Percentiles rank a stretch among this genome's conserved stretches.
Conservation (phyloP, 2,329 filamentous ascomycete genomes). For the Penicillium fuscoglaucum region DNA sequence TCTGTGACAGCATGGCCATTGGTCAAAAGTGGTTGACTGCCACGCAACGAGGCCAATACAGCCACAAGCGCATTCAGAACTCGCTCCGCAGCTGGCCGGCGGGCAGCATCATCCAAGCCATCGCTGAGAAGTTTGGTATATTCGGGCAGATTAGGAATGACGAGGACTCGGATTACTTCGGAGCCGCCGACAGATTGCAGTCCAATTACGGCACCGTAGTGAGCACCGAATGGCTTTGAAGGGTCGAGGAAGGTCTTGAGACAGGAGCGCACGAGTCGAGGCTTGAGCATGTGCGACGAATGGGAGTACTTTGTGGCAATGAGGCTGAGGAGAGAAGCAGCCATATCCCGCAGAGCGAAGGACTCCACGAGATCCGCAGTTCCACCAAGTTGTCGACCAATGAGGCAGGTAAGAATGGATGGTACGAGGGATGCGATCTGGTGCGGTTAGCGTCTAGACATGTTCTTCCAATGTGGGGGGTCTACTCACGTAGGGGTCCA, state of each 20-base stretch:
- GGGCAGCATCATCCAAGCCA: slow-evolving; percentile 51
- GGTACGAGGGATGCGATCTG: slow-evolving; percentile 70
- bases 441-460: slow-evolving; percentile 20
- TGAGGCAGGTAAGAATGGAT: slow-evolving; percentile 85
- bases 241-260: slow-evolving; percentile 90
- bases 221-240: slow-evolving; percentile 74
- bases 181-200: slow-evolving; percentile 73
- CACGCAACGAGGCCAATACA: slow-evolving; percentile 56
- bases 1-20: slow-evolving; percentile 45
- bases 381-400: slow-evolving; percentile 75
- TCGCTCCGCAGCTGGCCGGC: slow-evolving; percentile 60
- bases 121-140: slow-evolving; percentile 64
- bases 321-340: slow-evolving; percentile 75
- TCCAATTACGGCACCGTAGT: slow-evolving; percentile 85
- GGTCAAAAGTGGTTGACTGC: slow-evolving; percentile 42
- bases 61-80: slow-evolving; percentile 59
- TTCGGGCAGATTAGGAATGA: slow-evolving; percentile 65
- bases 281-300: slow-evolving; percentile 77
- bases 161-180: slow-evolving; percentile 63
- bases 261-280: slow-evolving; percentile 88
- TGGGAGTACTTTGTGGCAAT: slow-evolving; percentile 80
- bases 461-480: neutral
- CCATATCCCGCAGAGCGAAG: slow-evolving; percentile 79
- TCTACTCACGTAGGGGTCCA: slow-evolving; percentile 61
- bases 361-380: slow-evolving; percentile 56